Evolutionary conservation across 129 eudicot genomes (phyloP).

Genomic region (Arctium minus): DNA sequence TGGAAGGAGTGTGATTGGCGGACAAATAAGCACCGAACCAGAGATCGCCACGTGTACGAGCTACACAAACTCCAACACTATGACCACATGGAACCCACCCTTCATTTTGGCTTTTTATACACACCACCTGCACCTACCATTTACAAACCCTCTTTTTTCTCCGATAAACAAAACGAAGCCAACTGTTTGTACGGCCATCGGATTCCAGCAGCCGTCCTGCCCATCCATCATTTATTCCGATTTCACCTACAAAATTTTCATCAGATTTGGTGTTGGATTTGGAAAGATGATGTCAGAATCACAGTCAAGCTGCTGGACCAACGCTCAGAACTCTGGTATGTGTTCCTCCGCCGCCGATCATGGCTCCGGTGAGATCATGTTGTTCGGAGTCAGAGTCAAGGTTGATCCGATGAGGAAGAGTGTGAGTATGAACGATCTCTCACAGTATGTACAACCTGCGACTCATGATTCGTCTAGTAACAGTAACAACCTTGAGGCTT

Average conservation of each 20-base stretch:
- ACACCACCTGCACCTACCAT: conserved; percentile 13
- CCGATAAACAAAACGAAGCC: conserved; percentile 5
- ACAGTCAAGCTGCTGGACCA: conserved; percentile 17
- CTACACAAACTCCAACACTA: conserved; percentile 25
- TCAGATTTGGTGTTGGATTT: background rate
- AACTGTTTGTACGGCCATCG: conserved; percentile 24
- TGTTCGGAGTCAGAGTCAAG: conserved; percentile 86
- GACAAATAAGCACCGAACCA: conserved; percentile 33
- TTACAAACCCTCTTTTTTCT: background rate
- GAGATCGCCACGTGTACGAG: conserved; percentile 24
- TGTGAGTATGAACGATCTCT: conserved; percentile 82
- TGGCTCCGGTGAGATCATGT: conserved; percentile 62
- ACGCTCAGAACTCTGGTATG: conserved; percentile 17
- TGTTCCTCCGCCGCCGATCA: conserved; percentile 11
- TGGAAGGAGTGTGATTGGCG: background rate
- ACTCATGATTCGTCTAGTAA: conserved; percentile 30
- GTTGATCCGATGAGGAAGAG: conserved; percentile 98
- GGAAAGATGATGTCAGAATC: conserved; percentile 23
- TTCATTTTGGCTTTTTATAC: conserved; percentile 29
- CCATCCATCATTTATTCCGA: conserved; percentile 12
- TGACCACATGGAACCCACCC: conserved; percentile 39
- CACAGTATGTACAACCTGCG: conserved; percentile 50
- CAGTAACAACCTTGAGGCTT: conserved; percentile 8
- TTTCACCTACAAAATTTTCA: background rate
- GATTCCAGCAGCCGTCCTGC: conserved; percentile 18